Evolutionary conservation across 2,329 filamentous ascomycete species (phyloP).

Genomic region (Fusarium xyrophilum): DNA sequence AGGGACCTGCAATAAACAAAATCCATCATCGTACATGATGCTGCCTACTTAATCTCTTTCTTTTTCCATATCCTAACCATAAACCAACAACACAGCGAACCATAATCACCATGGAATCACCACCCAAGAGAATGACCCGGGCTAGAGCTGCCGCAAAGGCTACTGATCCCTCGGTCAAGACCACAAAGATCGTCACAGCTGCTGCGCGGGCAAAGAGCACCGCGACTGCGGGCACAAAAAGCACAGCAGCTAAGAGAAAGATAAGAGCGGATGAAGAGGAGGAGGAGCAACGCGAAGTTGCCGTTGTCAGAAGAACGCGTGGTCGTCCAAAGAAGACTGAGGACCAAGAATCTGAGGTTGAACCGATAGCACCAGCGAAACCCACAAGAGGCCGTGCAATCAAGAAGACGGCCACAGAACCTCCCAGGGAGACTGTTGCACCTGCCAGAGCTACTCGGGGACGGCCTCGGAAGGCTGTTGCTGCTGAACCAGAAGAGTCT

Average conservation of each 20-base stretch:
- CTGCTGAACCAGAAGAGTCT: constrained; percentile 33
- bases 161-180: constrained; percentile 48
- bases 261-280: constrained; percentile 61
- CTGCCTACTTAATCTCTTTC: constrained; percentile 28
- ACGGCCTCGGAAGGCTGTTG: constrained; percentile 52
- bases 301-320: constrained; percentile 51
- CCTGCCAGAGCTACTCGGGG: constrained; percentile 51
- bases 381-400: constrained; percentile 41
- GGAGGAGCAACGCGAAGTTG: constrained; percentile 46
- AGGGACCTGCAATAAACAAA: constrained; percentile 30
- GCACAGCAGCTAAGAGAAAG: constrained; percentile 56
- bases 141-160: constrained; percentile 54
- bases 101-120: constrained; percentile 59
- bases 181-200: constrained; percentile 57
- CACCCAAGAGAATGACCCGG: constrained; percentile 66
- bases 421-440: constrained; percentile 35
- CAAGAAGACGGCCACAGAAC: constrained; percentile 40
- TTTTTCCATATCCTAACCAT: constrained; percentile 39
- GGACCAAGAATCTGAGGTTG: constrained; percentile 34
- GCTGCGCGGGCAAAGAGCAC: constrained; percentile 56
- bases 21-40: constrained; percentile 38
- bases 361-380: constrained; percentile 37
- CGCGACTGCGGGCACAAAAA: constrained; percentile 45
- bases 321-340: constrained; percentile 52
- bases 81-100: constrained; percentile 21